Percentiles rank a stretch among this genome's conserved stretches.
Conservation (phyloP, 177 flowering plant genomes). For the Telopea speciosissima region DNA sequence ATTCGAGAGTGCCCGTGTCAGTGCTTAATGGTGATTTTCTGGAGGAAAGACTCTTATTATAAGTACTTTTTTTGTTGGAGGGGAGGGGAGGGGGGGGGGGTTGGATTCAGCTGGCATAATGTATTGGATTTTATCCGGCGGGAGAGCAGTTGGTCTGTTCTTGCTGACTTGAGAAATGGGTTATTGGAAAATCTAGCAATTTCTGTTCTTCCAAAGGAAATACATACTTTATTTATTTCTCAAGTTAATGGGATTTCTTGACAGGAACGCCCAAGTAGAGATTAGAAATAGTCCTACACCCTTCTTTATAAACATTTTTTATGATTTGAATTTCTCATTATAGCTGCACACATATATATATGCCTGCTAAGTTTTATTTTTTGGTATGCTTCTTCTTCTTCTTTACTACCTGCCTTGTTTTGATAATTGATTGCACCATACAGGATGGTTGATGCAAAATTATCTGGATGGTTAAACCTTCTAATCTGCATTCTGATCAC, state of each 20-base stretch:
- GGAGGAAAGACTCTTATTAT: background rate
- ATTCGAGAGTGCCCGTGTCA: background rate
- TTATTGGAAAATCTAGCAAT: background rate
- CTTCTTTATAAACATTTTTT: background rate
- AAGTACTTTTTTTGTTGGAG: background rate
- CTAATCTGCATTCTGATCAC: constrained; percentile 7
- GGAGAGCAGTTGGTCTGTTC: background rate
- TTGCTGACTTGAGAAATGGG: background rate
- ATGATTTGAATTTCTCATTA: background rate
- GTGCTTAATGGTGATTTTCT: background rate
- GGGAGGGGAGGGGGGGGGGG: too few species aligned
- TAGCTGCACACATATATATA: background rate
- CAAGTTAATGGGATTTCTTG: background rate
- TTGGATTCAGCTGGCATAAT: background rate
- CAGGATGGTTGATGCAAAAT: constrained; percentile 11
- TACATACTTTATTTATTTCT: background rate
- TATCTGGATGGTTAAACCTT: constrained; percentile 1
- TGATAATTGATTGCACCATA: background rate
- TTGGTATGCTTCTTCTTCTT: background rate
- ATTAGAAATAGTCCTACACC: background rate
- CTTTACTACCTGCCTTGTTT: background rate
- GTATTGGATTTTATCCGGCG: background rate
- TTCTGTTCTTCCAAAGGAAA: background rate
- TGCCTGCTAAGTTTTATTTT: background rate
- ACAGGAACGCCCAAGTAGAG: background rate